Conservation (phyloP, 768 basidiomycete genomes). For the Candolleomyces eurysporus region DNA sequence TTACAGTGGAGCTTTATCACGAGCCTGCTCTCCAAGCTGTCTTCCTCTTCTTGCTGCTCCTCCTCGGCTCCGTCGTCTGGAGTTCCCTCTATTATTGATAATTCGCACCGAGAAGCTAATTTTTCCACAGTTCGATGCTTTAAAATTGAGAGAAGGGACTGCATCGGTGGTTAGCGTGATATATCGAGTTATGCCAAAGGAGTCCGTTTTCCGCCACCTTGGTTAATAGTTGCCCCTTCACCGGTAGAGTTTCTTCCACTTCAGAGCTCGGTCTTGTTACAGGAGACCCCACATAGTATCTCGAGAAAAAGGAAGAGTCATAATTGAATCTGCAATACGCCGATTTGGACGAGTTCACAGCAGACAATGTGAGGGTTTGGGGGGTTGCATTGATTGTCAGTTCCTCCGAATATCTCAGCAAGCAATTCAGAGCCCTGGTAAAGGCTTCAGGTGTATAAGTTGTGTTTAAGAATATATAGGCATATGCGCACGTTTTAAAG, state of each 20-base stretch:
- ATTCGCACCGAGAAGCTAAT: slow-evolving; percentile 71
- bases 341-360: slow-evolving; percentile 78
- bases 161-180: background rate
- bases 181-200: too few species aligned
- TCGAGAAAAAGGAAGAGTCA: slow-evolving; percentile 64
- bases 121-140: slow-evolving; percentile 76
- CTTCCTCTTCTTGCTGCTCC: slow-evolving; percentile 39
- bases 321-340: slow-evolving; percentile 82
- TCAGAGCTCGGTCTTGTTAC: slow-evolving; percentile 18
- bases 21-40: slow-evolving; percentile 69
- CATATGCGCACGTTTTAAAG: slow-evolving; percentile 45
- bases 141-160: slow-evolving; percentile 73
- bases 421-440: slow-evolving; percentile 69
- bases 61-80: slow-evolving; percentile 29
- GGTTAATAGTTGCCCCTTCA: slow-evolving; percentile 65
- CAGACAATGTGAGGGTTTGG: slow-evolving; percentile 61
- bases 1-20: slow-evolving; percentile 78
- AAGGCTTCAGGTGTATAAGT: slow-evolving; percentile 49
- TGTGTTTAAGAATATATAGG: slow-evolving; percentile 10
- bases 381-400: slow-evolving; percentile 64
- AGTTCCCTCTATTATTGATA: slow-evolving; percentile 60
- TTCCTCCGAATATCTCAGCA: slow-evolving; percentile 83
- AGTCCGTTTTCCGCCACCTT: slow-evolving; percentile 44
- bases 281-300: slow-evolving; percentile 44
- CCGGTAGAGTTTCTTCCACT: slow-evolving; percentile 35